These are phyloP conservation scores for Cordyceps tenuipes DNA, from an alignment of 2,329 filamentous ascomycete species.

Conservation along the genomic window DNA sequence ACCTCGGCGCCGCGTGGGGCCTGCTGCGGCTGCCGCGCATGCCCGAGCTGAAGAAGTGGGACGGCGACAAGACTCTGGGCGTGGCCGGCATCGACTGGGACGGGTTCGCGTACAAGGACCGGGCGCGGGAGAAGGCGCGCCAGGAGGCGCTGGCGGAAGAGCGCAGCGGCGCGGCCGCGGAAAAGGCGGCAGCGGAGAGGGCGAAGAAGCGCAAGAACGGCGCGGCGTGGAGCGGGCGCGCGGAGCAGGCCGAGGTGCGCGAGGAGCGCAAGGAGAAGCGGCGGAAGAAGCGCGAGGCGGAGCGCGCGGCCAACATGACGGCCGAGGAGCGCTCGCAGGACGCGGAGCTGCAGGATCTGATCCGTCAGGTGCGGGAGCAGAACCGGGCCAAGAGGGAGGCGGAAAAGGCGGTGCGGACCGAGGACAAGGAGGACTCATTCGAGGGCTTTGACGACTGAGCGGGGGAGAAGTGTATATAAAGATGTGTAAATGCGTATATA, in stretches of 20 bases:
- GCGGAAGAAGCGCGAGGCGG: slow-evolving; percentile 54
- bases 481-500: neutral
- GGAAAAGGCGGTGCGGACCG: slow-evolving; percentile 17
- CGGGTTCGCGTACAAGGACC: slow-evolving; percentile 63
- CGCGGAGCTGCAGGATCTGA: slow-evolving; percentile 54
- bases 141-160: slow-evolving; percentile 46
- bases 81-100: slow-evolving; percentile 56
- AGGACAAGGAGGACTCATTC: slow-evolving; percentile 42
- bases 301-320: slow-evolving; percentile 57
- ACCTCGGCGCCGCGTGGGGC: slow-evolving; percentile 76
- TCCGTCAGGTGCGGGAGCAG: slow-evolving; percentile 53
- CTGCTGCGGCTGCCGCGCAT: slow-evolving; percentile 82
- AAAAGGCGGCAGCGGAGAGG: slow-evolving; percentile 34
- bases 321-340: slow-evolving; percentile 58
- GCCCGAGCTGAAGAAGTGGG: slow-evolving; percentile 75
- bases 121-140: slow-evolving; percentile 58
- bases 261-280: slow-evolving; percentile 56
- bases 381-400: slow-evolving; percentile 37
- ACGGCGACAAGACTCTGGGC: slow-evolving; percentile 56
- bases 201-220: slow-evolving; percentile 52
- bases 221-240: slow-evolving; percentile 65
- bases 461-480: neutral
- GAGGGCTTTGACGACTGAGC: slow-evolving; percentile 46
- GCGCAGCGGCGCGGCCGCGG: slow-evolving; percentile 29
- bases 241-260: slow-evolving; percentile 56